Base-by-base conservation (phyloP, 2,329 filamentous ascomycete genomes). In the Fusarium poae region DNA sequence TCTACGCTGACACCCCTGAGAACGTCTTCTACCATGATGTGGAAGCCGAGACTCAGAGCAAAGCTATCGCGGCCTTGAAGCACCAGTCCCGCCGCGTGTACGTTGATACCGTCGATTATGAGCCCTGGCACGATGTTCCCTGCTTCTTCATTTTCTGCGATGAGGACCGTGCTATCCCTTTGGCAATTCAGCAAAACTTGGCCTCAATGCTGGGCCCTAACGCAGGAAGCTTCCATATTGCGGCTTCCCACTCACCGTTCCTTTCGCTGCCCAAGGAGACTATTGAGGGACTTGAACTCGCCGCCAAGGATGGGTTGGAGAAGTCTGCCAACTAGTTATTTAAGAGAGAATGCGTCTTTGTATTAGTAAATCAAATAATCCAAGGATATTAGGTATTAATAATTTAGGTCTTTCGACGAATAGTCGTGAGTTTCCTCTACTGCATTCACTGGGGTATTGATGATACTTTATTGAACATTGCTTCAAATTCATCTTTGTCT, bases 1-100 rank as follows among this genome's bases (percentile, higher is more conserved):
- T 64, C 3, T 51, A 42, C 10, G 32, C 59, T 18, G 58, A 64
- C 3, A 63, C 50, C 0, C 61, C 58, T 6, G 51, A 63, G 0
- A 50, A 57, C 1, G 9, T 64, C 1, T 63, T 64, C 18, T 64
- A 64, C 7, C 59, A 64, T 3, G 61, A 64, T 18, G 32, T 64
- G 10, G 29, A 62, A 1, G 2, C 37, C 5, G 58, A 63, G 0
- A 21, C 13, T 3, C 44, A 51, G 13, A 25, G 18, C 5, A 63
- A 63, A 27, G 51, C 61, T 2, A 27, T 63, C 0, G 9, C 32
- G 20, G 44, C 42, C 1, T 11, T 64, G 20, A 32, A 51, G 45
- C 61, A 63, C 13, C 58, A 64, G 9, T 63, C 58, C 30, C 39
- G 59, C 6, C 61, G 59, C 1, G 61, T 63, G 15, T 64, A 40